phyloP scores from a whole-genome alignment of 768 basidiomycete genomes.

The Tulasnella sp. region DNA sequence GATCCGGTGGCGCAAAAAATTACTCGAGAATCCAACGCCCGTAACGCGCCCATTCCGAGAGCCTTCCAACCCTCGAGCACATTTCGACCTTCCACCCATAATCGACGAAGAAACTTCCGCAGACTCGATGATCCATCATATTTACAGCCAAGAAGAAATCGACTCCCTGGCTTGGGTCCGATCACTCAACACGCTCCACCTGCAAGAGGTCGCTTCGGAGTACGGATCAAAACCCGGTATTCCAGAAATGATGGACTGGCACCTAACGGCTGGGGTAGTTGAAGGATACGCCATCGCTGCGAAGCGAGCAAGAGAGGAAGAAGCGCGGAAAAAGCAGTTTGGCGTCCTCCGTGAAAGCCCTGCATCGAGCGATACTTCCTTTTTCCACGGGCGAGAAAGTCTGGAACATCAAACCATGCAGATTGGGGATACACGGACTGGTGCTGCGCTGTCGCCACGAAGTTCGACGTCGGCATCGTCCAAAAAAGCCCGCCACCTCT shows the following conservation, averaged over 20 bases:
- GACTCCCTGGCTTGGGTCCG: constrained; percentile 15
- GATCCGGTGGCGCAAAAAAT: constrained; percentile 24
- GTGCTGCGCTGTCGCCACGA: not conserved
- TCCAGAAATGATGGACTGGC: constrained; percentile 27
- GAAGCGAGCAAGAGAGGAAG: not conserved
- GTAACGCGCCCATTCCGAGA: not conserved
- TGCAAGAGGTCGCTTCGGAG: constrained; percentile 10
- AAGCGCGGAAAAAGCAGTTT: not conserved
- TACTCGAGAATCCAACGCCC: not conserved
- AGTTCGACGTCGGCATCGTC: not conserved
- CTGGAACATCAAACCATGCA: not conserved
- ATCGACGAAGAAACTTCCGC: constrained; percentile 11
- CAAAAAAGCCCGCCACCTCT: not conserved
- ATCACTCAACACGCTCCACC: constrained; percentile 12
- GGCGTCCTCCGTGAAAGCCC: constrained; percentile 1
- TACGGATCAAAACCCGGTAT: not conserved
- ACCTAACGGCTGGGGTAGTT: constrained; percentile 26
- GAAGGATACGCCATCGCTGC: constrained; percentile 18
- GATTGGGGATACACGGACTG: not conserved
- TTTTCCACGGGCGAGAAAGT: not conserved
- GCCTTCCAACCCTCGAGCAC: not conserved
- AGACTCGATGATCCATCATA: not conserved
- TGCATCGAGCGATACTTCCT: not conserved
- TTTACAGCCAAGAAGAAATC: constrained; percentile 13
- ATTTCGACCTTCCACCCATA: constrained; percentile 12